Base-by-base conservation (phyloP, 2,329 filamentous ascomycete species). In the Sordariomycetes sp. region DNA sequence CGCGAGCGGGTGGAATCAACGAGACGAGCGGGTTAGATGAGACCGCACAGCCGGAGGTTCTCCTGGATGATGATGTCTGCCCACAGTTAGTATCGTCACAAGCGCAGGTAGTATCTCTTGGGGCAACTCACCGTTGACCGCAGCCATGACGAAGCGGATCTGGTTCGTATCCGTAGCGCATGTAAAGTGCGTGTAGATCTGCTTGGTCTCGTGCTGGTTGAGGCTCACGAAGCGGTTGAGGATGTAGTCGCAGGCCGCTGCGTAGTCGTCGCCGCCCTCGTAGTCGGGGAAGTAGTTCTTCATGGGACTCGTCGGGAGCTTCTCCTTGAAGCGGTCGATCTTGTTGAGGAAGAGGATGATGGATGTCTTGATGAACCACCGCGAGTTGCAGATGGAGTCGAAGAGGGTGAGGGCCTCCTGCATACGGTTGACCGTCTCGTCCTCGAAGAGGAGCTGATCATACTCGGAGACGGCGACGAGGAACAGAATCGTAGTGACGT, bases 171-270 rank as follows among this genome's bases (percentile, higher is more conserved):
- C 94, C 54, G 94, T 99, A 60, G 94, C 94, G 71, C 94, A 97
- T 55, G 94, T 99, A 76, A 99, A 99, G 74, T 97, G 94, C 59
- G 94, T 99, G 80, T 99, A 99, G 72, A 99, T 97, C 73, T 99
- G 94, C 80, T 99, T 99, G 57, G 90, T 96, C 78, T 97, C 94
- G 71, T 96, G 92, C 75, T 97, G 94, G 77, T 99, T 99, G 70
- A 99, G 78, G 70, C 89, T 94, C 66, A 97, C 94, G 74, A 99
- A 99, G 69, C 94, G 85, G 81, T 97, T 97, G 61, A 99, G 82
- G 67, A 99, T 97, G 76, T 99, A 99, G 73, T 99, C 92, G 76
- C 94, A 99, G 42, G 94, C 94, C 55, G 90, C 87, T 48, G 87
- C 86, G 68, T 99, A 99, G 74, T 99, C 92, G 64, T 95, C 87